Conservation (phyloP, 108 stramenopile genomes). For the Nannochloropsis salina region DNA sequence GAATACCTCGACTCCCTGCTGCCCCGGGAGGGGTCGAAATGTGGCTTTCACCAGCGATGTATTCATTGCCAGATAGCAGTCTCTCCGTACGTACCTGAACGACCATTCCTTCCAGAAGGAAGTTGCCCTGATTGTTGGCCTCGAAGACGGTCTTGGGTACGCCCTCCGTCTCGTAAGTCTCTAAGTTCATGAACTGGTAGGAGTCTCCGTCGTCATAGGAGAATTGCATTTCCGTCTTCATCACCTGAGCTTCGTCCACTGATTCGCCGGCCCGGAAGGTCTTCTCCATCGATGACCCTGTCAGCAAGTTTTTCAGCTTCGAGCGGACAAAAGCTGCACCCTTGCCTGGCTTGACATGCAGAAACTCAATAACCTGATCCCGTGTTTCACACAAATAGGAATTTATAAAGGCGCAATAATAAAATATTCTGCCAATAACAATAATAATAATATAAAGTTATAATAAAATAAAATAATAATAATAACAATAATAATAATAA, state of each 20-base stretch:
- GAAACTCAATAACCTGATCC: constrained; percentile 67
- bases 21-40: background rate
- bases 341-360: constrained; percentile 73
- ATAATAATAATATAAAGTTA: no score
- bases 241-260: constrained; percentile 70
- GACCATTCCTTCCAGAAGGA: constrained; percentile 76
- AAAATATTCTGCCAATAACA: background rate
- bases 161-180: constrained; percentile 78
- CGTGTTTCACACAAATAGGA: background rate
- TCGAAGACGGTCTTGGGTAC: constrained; percentile 59
- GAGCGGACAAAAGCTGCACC: constrained; percentile 54
- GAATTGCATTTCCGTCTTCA: constrained; percentile 67
- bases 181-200: constrained; percentile 81
- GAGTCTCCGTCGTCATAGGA: constrained; percentile 72
- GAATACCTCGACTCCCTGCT: no score
- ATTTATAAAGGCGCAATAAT: background rate
- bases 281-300: constrained; percentile 82
- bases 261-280: constrained; percentile 80
- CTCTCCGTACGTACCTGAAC: constrained; percentile 52
- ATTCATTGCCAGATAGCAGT: no score
- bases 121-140: constrained; percentile 61
- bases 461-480: no score
- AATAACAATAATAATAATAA: no score
- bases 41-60: no score
- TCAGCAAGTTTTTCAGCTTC: constrained; percentile 87